These are phyloP conservation scores for Aspergillus quadrilineatus DNA, from an alignment of 2,329 filamentous ascomycete species.

Conservation along the genomic window DNA sequence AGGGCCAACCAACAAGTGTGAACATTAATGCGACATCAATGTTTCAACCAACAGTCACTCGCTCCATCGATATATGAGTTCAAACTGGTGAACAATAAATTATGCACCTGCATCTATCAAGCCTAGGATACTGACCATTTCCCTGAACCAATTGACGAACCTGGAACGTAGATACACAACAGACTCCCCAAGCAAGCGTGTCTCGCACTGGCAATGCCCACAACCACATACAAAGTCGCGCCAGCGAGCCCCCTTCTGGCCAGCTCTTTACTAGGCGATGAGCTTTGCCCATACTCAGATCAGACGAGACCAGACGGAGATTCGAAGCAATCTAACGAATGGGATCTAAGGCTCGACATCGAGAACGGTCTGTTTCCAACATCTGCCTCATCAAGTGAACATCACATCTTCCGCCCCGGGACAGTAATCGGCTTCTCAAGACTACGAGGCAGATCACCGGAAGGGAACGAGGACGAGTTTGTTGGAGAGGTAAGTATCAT, in stretches of 20 bases:
- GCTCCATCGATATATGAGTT: too few relatives aligned
- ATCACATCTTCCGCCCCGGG: constrained; percentile 29
- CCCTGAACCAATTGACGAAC: too few relatives aligned
- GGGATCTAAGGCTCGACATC: constrained; percentile 30
- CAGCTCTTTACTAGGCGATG: constrained; percentile 26
- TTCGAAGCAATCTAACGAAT: constrained; percentile 13
- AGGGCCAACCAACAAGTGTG: neutral
- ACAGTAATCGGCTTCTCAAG: constrained; percentile 35
- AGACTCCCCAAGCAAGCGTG: neutral
- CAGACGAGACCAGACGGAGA: neutral
- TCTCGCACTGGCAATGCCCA: constrained; percentile 15
- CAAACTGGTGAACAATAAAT: too few relatives aligned
- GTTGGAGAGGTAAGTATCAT: constrained; percentile 30
- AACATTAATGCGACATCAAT: neutral
- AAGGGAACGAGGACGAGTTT: constrained; percentile 27
- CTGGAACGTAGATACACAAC: neutral
- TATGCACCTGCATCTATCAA: too few relatives aligned
- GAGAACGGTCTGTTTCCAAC: constrained; percentile 19
- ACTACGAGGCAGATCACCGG: constrained; percentile 22
- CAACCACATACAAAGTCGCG: constrained; percentile 28
- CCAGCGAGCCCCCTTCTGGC: constrained; percentile 35
- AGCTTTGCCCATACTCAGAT: neutral
- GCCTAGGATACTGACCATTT: too few relatives aligned
- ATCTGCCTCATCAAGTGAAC: neutral
- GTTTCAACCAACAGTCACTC: neutral